Percentiles rank a stretch among this genome's conserved stretches.
These are phyloP conservation scores for Larix kaempferi DNA, from an alignment of 75 land plant genomes.

Conservation along the genomic window DNA sequence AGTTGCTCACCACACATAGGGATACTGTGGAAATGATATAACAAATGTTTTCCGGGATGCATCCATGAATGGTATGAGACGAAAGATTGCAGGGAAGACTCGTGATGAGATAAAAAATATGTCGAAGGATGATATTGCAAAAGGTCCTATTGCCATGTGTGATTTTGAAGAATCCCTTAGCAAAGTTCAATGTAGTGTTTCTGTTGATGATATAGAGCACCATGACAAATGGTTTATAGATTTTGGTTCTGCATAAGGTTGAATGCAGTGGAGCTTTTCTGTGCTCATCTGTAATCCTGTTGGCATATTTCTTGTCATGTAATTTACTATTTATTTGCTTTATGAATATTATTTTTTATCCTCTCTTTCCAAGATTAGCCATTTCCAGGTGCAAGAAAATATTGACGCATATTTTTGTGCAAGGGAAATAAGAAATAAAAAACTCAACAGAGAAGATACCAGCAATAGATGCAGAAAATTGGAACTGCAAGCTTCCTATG, in stretches of 20 bases:
- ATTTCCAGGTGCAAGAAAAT: no score
- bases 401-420: no score
- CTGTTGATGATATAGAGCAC: slow-evolving; percentile 75
- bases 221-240: slow-evolving; percentile 96
- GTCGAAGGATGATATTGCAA: slow-evolving; percentile 90
- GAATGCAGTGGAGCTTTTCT: background rate
- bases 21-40: slow-evolving; percentile 97
- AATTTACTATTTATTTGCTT: no score
- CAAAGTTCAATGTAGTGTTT: slow-evolving; percentile 89
- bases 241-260: slow-evolving; percentile 78
- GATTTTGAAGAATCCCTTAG: slow-evolving; percentile 87
- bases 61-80: slow-evolving; percentile 96
- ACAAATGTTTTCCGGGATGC: slow-evolving; percentile 97
- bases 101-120: slow-evolving; percentile 95
- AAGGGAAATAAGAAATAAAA: no score
- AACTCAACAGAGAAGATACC: no score
- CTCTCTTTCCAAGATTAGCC: no score
- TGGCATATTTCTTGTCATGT: no score
- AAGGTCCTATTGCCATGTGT: slow-evolving; percentile 95
- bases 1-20: slow-evolving; percentile 88
- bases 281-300: background rate
- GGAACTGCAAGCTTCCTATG: no score
- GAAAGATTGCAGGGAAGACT: slow-evolving; percentile 96
- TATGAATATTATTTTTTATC: no score
- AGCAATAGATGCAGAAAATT: no score